Evolutionary conservation across 192 early-diverging fungal genomes (phyloP).

Genomic region (Umbelopsis sp.): DNA sequence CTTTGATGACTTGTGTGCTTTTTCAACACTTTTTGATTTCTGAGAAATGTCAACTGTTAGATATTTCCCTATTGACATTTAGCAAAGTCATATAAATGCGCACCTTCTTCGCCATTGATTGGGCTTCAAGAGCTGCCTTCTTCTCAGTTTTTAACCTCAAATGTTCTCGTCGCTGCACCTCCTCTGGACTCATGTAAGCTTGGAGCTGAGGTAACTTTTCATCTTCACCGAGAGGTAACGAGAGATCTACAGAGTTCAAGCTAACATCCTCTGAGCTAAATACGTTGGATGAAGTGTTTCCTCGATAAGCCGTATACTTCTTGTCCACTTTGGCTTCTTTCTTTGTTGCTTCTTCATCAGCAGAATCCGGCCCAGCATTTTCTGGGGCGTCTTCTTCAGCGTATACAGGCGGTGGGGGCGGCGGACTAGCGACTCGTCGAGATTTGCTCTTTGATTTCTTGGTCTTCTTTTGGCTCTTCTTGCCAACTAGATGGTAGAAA

Average conservation of each 20-base stretch:
- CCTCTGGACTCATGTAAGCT: constrained; percentile 58
- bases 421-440: constrained; percentile 18
- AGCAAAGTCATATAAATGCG: too few relatives aligned
- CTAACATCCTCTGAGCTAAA: constrained; percentile 35
- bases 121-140: constrained; percentile 15
- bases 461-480: constrained; percentile 31
- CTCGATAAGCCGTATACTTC: neutral
- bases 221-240: constrained; percentile 53
- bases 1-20: neutral
- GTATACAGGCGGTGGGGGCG: constrained; percentile 48
- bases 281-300: neutral
- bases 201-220: constrained; percentile 56
- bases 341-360: constrained; percentile 40
- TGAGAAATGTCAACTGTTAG: neutral
- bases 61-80: too few relatives aligned
- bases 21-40: constrained; percentile 22
- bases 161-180: constrained; percentile 51
- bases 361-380: constrained; percentile 48
- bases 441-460: constrained; percentile 36
- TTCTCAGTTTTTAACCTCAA: constrained; percentile 36
- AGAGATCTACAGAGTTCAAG: constrained; percentile 52
- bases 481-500: neutral
- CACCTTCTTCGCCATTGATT: constrained; percentile 3
- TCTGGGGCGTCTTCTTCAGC: constrained; percentile 65
- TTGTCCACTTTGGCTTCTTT: constrained; percentile 20